Percentiles rank a stretch among this genome's conserved stretches.
Conservation (phyloP, 805 yeast species). For the Suhomyces emberorum region DNA sequence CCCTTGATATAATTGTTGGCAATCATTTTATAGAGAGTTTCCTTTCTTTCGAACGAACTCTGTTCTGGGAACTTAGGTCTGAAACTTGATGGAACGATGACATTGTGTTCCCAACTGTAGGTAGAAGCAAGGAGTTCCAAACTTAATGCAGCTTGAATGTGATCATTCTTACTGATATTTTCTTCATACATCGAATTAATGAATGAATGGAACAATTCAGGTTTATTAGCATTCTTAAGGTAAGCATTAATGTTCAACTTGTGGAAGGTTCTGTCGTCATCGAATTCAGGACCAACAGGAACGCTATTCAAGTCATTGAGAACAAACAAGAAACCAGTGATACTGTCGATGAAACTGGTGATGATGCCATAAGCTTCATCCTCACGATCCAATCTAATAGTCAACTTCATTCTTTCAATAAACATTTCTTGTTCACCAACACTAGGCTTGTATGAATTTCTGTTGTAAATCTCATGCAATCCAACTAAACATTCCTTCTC, state of each 20-base stretch:
- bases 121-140: constrained; percentile 75
- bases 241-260: constrained; percentile 72
- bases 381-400: constrained; percentile 55
- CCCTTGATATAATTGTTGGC: constrained; percentile 71
- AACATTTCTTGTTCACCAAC: constrained; percentile 52
- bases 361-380: constrained; percentile 58
- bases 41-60: constrained; percentile 77
- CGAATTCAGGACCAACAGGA: constrained; percentile 80
- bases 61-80: constrained; percentile 79
- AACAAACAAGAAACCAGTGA: constrained; percentile 60
- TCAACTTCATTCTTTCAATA: constrained; percentile 45
- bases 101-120: constrained; percentile 67
- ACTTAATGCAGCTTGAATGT: constrained; percentile 79
- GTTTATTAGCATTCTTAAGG: constrained; percentile 71
- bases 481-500: constrained; percentile 64
- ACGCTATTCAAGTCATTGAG: constrained; percentile 67
- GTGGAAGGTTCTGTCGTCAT: constrained; percentile 82
- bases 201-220: constrained; percentile 77
- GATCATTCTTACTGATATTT: constrained; percentile 57
- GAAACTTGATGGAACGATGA: constrained; percentile 50
- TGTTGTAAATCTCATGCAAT: constrained; percentile 59
- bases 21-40: constrained; percentile 62
- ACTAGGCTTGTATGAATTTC: constrained; percentile 55
- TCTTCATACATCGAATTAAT: constrained; percentile 70
- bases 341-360: constrained; percentile 47